Percentiles rank a stretch among this genome's conserved stretches.
These are phyloP conservation scores for Xylariaceae sp. DNA, from an alignment of 2,329 filamentous ascomycete genomes.

Conservation along the genomic window DNA sequence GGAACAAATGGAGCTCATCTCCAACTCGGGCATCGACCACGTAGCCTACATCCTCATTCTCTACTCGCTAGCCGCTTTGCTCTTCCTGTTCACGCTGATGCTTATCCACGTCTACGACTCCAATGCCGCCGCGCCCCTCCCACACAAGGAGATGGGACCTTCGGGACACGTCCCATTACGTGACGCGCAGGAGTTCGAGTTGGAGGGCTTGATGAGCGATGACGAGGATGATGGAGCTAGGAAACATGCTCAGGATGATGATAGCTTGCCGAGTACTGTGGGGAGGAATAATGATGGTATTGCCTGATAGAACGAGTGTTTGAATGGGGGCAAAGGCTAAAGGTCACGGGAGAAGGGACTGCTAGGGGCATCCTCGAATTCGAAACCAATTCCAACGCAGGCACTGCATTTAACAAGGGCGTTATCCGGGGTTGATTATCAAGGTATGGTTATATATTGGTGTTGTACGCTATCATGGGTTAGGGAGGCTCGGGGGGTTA, in stretches of 20 bases:
- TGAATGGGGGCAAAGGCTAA: not conserved
- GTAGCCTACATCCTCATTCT: constrained; percentile 90
- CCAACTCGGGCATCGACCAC: constrained; percentile 73
- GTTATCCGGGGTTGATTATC: too few relatives aligned
- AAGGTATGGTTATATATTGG: too few relatives aligned
- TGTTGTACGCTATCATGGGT: too few relatives aligned
- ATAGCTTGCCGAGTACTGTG: constrained; percentile 47
- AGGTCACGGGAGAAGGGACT: too few relatives aligned
- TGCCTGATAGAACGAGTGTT: constrained; percentile 20
- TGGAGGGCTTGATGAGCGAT: constrained; percentile 86
- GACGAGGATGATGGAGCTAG: constrained; percentile 66
- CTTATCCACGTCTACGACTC: constrained; percentile 82
- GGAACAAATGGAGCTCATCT: constrained; percentile 84
- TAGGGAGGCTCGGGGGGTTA: too few relatives aligned
- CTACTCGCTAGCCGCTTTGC: constrained; percentile 82
- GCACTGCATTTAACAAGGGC: too few relatives aligned
- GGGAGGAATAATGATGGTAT: constrained; percentile 44
- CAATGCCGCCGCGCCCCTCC: constrained; percentile 37
- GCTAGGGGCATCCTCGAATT: too few relatives aligned
- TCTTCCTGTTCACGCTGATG: constrained; percentile 89
- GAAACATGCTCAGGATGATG: constrained; percentile 29
- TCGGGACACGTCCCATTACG: constrained; percentile 45
- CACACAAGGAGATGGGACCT: constrained; percentile 38
- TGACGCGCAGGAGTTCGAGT: constrained; percentile 90
- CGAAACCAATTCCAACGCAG: too few relatives aligned